Base-by-base conservation (phyloP, 495 filamentous ascomycete genomes). In the Aspergillus wentii region DNA sequence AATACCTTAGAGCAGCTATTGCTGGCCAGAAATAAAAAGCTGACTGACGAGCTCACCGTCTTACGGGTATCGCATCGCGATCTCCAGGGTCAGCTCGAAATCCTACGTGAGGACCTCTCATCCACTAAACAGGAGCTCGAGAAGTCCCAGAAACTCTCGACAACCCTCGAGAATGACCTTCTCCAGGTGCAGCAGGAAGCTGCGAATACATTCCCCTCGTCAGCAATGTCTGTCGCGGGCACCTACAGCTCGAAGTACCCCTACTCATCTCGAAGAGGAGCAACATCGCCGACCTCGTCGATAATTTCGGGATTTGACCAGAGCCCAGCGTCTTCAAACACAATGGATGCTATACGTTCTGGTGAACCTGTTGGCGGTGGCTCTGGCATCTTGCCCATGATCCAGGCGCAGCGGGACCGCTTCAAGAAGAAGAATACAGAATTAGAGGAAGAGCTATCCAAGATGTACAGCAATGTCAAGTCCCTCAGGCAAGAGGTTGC, bases 391-490 rank as follows among this genome's bases (percentile, higher is more conserved):
- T 69, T 99, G 17, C 92, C 94, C 17, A 99, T 99, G 92, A 83
- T 99, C 40, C 94, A 92, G 32, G 92, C 92, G 14, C 92, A 99
- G 59, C 82, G 92, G 43, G 92, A 99, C 61, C 86, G 92, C 28
- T 99, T 99, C 76, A 97, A 95, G 72, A 87, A 94, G 71, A 83
- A 88, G 48, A 97, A 94, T 43, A 62, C 81, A 1, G 86, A 97
- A 54, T 78, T 99, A 29, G 94, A 97, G 59, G 78, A 86, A 32
- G 90, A 97, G 50, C 72, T 97, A 14, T 86, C 86, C 5, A 88
- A 92, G 41, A 68, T 74, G 35, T 86, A 97, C 54, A 76, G 71
- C 26, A 83, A 79, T 0, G 82, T 97, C 17, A 89, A 91, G 16
- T 83, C 88, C 8, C 72, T 97, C 19, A 81, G 94, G 11, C 86